phyloP scores from a whole-genome alignment of 2,329 filamentous ascomycete species.

The Aureobasidium namibiae region DNA sequence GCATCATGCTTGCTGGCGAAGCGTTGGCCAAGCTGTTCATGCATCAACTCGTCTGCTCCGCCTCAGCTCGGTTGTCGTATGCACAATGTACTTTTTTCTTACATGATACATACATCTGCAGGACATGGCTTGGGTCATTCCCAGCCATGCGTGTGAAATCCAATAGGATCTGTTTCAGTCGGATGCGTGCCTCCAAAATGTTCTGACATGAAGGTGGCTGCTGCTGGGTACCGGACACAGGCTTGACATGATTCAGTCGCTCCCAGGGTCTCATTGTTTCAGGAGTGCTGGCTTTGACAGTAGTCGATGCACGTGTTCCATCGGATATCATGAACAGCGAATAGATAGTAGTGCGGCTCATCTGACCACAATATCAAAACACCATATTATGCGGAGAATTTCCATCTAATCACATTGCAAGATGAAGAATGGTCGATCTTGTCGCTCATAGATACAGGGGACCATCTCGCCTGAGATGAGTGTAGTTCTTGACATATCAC shows the following conservation, averaged over 20 bases:
- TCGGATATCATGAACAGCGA: neutral
- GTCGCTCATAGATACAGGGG: neutral
- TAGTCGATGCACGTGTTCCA: neutral
- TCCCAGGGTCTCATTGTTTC: neutral
- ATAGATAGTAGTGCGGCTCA: neutral
- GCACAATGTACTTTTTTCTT: neutral
- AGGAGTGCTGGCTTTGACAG: neutral
- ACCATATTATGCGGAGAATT: neutral
- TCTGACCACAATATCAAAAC: neutral
- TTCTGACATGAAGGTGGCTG: neutral
- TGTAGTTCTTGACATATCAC: neutral
- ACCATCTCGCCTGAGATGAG: neutral
- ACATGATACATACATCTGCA: conserved; percentile 6
- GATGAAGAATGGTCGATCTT: neutral
- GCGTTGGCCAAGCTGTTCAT: neutral
- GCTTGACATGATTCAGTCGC: no score
- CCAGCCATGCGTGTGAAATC: neutral
- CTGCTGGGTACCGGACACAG: neutral
- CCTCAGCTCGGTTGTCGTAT: neutral
- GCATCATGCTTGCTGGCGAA: neutral
- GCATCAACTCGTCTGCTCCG: neutral
- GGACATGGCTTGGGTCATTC: neutral
- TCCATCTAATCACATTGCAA: neutral
- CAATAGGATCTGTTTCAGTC: neutral
- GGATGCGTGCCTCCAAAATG: neutral